Conservation (phyloP, 176 grass and related monocot genomes). For the Aegilops tauschii region DNA sequence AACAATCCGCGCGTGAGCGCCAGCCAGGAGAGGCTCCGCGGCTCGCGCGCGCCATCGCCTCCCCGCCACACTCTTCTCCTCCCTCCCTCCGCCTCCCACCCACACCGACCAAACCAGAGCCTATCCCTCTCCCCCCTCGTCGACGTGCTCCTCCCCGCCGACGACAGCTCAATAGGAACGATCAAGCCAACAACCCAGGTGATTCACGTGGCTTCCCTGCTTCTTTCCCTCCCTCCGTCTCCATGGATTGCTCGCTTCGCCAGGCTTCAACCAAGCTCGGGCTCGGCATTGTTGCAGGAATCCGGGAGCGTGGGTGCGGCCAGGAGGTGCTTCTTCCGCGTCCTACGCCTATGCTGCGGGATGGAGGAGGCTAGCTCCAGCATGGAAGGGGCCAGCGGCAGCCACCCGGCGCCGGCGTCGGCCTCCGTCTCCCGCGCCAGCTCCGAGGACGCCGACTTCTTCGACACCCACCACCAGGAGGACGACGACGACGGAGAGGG, state of each 20-base stretch:
- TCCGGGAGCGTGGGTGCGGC: neutral
- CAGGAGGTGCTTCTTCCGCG: neutral
- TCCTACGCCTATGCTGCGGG: constrained; percentile 47
- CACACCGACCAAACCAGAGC: neutral
- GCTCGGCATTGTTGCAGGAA: neutral
- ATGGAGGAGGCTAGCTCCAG: constrained; percentile 39
- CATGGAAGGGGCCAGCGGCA: neutral
- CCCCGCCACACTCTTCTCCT: constrained; percentile 33
- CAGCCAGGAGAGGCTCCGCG: neutral
- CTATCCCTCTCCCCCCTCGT: neutral
- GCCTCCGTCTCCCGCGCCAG: constrained; percentile 2
- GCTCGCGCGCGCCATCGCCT: constrained; percentile 41
- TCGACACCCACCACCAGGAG: neutral
- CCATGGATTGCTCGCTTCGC: too few species aligned
- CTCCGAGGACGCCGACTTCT: constrained; percentile 5
- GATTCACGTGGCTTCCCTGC: too few species aligned
- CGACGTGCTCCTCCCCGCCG: neutral
- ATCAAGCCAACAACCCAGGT: constrained; percentile 22
- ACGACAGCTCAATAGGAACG: neutral
- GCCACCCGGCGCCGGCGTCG: neutral
- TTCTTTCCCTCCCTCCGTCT: too few species aligned
- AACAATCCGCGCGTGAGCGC: neutral
- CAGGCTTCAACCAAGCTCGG: neutral
- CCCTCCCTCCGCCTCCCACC: neutral
- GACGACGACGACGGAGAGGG: neutral